A percentile compares a stretch with the other conserved stretches of the same genome.
Evolutionary conservation across 305 asterid species (phyloP).

Genomic region (Fraxinus greggii): DNA sequence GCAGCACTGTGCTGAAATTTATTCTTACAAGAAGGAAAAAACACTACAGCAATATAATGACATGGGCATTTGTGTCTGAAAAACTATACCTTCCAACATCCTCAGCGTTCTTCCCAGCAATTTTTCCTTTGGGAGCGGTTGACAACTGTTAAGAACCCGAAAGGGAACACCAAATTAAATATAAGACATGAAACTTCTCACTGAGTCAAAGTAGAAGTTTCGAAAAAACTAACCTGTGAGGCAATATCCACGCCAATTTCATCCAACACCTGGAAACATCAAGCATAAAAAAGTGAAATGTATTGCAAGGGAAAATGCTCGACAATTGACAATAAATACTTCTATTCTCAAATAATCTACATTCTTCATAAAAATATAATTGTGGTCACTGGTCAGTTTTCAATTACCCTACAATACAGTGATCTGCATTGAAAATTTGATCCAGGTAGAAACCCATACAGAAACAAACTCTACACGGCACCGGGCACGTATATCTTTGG

Average conservation of each 20-base stretch:
- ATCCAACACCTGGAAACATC: conserved; percentile 65
- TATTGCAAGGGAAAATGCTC: neutral
- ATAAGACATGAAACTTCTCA: neutral
- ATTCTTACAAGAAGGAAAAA: neutral
- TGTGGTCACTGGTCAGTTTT: neutral
- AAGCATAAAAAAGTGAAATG: conserved; percentile 22
- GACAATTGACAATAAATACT: neutral
- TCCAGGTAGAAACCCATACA: neutral
- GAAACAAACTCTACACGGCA: neutral
- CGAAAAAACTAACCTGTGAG: conserved; percentile 65
- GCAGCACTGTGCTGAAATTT: neutral
- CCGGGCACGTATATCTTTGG: neutral
- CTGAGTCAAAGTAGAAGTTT: neutral
- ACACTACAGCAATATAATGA: neutral
- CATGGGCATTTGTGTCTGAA: neutral
- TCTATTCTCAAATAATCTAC: neutral
- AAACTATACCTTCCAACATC: conserved; percentile 55
- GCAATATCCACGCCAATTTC: conserved; percentile 91
- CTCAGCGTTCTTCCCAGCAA: conserved; percentile 63
- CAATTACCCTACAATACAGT: neutral
- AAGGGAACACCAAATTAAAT: conserved; percentile 15
- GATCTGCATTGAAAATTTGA: neutral
- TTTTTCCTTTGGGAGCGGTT: conserved; percentile 84
- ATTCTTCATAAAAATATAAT: neutral
- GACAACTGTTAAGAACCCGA: conserved; percentile 54